Percentiles rank a stretch among this genome's conserved stretches.
Evolutionary conservation across 2,329 filamentous ascomycete species (phyloP).

Genomic region (Talaromyces rugulosus): DNA sequence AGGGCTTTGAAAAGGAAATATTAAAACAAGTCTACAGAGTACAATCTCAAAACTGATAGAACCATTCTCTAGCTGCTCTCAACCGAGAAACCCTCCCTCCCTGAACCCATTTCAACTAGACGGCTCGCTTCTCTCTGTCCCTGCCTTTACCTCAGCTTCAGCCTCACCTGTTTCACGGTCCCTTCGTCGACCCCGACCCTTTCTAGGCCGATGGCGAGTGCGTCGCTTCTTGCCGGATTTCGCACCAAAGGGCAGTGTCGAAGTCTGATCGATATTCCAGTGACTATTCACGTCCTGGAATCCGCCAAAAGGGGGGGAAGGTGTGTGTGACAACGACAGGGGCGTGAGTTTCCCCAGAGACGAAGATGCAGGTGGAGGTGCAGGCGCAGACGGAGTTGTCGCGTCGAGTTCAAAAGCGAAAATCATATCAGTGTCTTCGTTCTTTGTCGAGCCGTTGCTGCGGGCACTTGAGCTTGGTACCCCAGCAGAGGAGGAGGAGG

Average conservation of each 20-base stretch:
- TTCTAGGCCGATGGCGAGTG: background rate
- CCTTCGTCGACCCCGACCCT: background rate
- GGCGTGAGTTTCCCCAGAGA: background rate
- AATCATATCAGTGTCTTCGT: background rate
- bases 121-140: background rate
- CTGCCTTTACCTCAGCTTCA: background rate
- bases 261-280: background rate
- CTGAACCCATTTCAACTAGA: background rate
- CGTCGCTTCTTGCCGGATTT: background rate
- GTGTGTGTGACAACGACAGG: too few species aligned
- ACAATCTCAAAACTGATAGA: too few species aligned
- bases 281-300: background rate
- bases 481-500: too few species aligned
- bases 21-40: too few species aligned
- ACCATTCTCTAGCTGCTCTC: too few species aligned
- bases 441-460: background rate
- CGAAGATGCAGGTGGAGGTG: background rate
- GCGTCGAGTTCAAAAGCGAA: background rate
- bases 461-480: background rate
- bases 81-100: too few species aligned
- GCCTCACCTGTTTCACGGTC: background rate
- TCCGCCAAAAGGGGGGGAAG: background rate
- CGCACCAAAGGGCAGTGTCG: background rate
- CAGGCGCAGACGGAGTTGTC: background rate
- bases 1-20: slow-evolving; percentile 12